Conservation (phyloP, 352 stramenopile genomes). For the Plasmopara viticola region DNA sequence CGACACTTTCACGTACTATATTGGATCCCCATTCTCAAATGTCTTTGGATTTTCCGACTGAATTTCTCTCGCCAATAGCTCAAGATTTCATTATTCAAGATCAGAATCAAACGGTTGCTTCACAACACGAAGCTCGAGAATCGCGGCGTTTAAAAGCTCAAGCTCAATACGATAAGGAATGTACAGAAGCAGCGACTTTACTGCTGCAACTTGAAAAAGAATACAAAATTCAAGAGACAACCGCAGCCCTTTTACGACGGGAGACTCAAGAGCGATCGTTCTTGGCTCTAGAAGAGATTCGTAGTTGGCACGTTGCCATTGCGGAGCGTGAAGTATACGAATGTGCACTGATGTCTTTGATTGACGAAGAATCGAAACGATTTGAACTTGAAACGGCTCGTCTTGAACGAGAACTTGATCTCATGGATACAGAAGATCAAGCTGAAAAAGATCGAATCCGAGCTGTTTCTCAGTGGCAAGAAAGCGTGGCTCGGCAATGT, state of each 20-base stretch:
- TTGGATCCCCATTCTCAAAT: no score
- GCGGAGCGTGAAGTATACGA: slow-evolving; percentile 12
- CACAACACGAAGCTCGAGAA: slow-evolving; percentile 17
- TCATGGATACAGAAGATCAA: slow-evolving; percentile 21
- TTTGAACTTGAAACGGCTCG: slow-evolving; percentile 2
- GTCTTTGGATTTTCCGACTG: not conserved
- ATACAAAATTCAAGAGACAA: slow-evolving; percentile 15
- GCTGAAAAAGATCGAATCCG: slow-evolving; percentile 13
- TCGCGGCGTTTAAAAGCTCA: slow-evolving; percentile 14
- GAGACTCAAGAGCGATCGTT: slow-evolving; percentile 13
- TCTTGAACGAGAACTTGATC: slow-evolving; percentile 5
- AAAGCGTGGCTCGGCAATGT: not conserved
- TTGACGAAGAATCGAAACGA: slow-evolving; percentile 16
- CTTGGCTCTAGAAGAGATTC: slow-evolving; percentile 17
- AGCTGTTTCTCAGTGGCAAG: slow-evolving; percentile 13
- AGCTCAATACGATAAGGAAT: slow-evolving; percentile 9
- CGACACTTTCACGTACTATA: no score
- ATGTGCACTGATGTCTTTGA: slow-evolving; percentile 3
- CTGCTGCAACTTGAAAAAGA: slow-evolving; percentile 18
- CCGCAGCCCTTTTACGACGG: slow-evolving; percentile 2
- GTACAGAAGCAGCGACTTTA: slow-evolving; percentile 7
- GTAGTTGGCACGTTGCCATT: slow-evolving; percentile 4
- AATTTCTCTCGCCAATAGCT: not conserved
- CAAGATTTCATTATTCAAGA: not conserved
- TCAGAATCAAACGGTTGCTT: slow-evolving; percentile 8